These are phyloP conservation scores for Tetrahymena malaccensis DNA, from an alignment of 73 alveolate genomes.

Conservation along the genomic window DNA sequence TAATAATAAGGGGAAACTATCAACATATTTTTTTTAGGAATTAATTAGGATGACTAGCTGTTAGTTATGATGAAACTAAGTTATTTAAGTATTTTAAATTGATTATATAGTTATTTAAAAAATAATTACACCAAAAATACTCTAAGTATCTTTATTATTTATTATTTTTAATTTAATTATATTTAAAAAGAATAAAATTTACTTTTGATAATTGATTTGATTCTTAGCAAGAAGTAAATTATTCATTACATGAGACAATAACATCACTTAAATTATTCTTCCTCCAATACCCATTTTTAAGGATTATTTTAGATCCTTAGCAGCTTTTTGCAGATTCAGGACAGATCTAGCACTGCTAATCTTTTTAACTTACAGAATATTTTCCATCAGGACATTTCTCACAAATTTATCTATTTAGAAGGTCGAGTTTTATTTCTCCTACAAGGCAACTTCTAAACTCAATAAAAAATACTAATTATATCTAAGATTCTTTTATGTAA, in stretches of 20 bases:
- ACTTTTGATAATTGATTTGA: not conserved
- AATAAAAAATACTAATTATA: not conserved
- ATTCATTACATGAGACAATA: not conserved
- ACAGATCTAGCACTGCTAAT: not conserved
- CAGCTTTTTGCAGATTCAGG: not conserved
- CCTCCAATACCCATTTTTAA: not conserved
- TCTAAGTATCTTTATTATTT: no score
- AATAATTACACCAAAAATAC: no score
- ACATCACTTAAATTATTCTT: not conserved
- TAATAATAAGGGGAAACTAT: no score
- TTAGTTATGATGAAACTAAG: no score
- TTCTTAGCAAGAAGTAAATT: not conserved
- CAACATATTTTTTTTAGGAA: no score
- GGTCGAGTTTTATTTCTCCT: not conserved
- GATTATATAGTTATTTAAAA: no score
- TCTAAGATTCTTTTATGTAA: not conserved
- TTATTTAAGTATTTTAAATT: no score
- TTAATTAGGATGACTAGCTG: no score
- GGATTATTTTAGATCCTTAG: not conserved
- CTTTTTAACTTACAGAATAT: not conserved
- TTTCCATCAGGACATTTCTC: not conserved
- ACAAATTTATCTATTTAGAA: not conserved
- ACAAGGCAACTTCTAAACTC: not conserved
- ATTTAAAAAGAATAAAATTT: not conserved
- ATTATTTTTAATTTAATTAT: no score